Percentiles rank a stretch among this genome's conserved stretches.
These are phyloP conservation scores for Forsythia viridissima DNA, from an alignment of 257 asterid species.

Conservation along the genomic window DNA sequence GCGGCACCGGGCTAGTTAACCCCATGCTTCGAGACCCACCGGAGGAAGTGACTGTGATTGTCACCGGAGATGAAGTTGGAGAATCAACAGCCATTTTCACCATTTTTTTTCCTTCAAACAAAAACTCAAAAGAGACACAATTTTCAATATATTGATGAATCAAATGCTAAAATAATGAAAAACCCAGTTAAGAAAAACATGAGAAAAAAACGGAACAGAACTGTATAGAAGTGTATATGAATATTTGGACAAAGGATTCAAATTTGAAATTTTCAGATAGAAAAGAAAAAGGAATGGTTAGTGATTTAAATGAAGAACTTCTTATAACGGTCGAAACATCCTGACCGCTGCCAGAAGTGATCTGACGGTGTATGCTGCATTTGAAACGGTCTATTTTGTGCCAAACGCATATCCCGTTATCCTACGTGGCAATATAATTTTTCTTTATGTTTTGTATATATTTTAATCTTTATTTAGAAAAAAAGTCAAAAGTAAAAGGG, in stretches of 20 bases:
- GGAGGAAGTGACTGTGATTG: conserved; percentile 74
- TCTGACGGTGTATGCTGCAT: conserved; percentile 38
- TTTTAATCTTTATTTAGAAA: neutral
- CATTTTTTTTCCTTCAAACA: conserved; percentile 20
- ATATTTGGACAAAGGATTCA: conserved; percentile 22
- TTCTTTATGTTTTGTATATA: neutral
- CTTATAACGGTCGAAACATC: conserved; percentile 69
- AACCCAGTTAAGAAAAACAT: neutral
- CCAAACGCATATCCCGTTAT: conserved; percentile 26
- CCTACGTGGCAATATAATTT: conserved; percentile 28
- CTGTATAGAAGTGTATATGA: neutral
- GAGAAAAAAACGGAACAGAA: neutral
- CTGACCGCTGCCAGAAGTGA: conserved; percentile 38
- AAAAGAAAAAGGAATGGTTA: neutral
- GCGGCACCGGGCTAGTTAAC: conserved; percentile 73
- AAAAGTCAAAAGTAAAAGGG: conserved; percentile 29
- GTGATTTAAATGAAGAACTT: conserved; percentile 26
- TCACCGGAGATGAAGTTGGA: conserved; percentile 78
- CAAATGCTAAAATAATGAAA: neutral
- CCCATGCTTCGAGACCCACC: conserved; percentile 60
- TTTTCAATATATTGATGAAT: conserved; percentile 19
- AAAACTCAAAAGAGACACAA: neutral
- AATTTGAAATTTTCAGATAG: conserved; percentile 37
- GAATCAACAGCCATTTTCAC: conserved; percentile 65
- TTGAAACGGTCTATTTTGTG: conserved; percentile 42